Evolutionary conservation across 257 asterid genomes (phyloP), one percentile per base, ranked within the genome.

Genomic region (Nicotiana sylvestris): DNA sequence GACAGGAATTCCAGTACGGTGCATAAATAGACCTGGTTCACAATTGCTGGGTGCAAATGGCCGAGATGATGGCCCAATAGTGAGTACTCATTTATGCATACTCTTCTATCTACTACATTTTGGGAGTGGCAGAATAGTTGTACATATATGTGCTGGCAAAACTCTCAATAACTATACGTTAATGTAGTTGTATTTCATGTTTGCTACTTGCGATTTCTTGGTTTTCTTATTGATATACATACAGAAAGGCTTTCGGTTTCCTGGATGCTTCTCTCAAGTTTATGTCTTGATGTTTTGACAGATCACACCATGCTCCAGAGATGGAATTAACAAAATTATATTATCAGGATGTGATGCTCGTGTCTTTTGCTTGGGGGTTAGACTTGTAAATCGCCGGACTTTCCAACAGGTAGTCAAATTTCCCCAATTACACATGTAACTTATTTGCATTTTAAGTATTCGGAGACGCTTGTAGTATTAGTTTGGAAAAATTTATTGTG

Each of bases 1-100:
- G 55, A 84, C 91, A 96, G 98, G 97, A 86, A 89, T 91, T 85
- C 90, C 97, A 12, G 93, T 94, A 84, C 91, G 94, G 78, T 97
- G 93, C 51, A 91, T 93, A 83, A 93, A 93, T 87, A 89, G 98
- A 89, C 98, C 98, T 37, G 97, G 96, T 69, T 90, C 97, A 12
- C 98, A 93, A 89, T 83, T 88, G 85, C 87, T 94, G 32, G 97
- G 95, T 82, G 93, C 91, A 62, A 91, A 90, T 89, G 97, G 93
- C 83, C 90, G 95, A 83, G 97, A 92, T 89, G 97, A 92, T 87
- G 97, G 97, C 15, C 88, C 89, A 58, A 70, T 87, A 83, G 97
- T 92, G 89, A 89, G 97, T 90, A 83, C 69, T 78, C 78, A 68
- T 70, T 55, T 86, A 81, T 82, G 37, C 60, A 16, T n/a, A 43